Percentiles rank a stretch among this genome's conserved stretches.
phyloP scores from a whole-genome alignment of 129 eudicot species.

The Flaveria robusta region DNA sequence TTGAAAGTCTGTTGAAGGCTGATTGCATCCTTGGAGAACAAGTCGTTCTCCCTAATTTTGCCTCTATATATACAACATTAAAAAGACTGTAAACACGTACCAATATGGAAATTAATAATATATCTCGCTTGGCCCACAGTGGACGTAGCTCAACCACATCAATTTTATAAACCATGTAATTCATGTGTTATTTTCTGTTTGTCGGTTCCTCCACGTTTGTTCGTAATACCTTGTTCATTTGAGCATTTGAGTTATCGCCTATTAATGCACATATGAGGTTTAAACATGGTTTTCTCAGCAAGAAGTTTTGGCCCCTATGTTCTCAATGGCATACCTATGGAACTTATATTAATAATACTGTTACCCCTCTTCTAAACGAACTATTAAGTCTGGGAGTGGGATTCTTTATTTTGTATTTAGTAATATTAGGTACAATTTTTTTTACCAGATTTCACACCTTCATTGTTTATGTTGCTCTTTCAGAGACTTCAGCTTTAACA shows the following conservation, averaged over 20 bases:
- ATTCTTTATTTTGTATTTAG: background rate
- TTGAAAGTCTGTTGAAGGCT: too few species aligned
- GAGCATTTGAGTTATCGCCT: background rate
- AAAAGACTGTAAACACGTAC: too few species aligned
- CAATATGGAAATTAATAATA: too few species aligned
- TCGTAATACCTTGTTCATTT: background rate
- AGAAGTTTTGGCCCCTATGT: background rate
- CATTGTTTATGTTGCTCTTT: conserved; percentile 25
- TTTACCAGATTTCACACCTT: conserved; percentile 1
- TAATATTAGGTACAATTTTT: background rate
- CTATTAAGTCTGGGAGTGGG: background rate
- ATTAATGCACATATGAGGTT: background rate
- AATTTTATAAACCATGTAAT: background rate
- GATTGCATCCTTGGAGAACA: too few species aligned
- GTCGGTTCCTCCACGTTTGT: background rate
- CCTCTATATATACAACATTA: too few species aligned
- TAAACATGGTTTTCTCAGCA: background rate
- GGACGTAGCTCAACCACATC: background rate
- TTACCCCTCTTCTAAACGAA: background rate
- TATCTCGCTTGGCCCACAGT: background rate
- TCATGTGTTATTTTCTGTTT: background rate
- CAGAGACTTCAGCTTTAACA: conserved; percentile 58
- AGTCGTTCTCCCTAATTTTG: too few species aligned
- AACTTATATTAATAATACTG: background rate
- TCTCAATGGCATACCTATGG: background rate